Base-by-base conservation (phyloP, 2,329 filamentous ascomycete species). In the Fusarium papillatum region DNA sequence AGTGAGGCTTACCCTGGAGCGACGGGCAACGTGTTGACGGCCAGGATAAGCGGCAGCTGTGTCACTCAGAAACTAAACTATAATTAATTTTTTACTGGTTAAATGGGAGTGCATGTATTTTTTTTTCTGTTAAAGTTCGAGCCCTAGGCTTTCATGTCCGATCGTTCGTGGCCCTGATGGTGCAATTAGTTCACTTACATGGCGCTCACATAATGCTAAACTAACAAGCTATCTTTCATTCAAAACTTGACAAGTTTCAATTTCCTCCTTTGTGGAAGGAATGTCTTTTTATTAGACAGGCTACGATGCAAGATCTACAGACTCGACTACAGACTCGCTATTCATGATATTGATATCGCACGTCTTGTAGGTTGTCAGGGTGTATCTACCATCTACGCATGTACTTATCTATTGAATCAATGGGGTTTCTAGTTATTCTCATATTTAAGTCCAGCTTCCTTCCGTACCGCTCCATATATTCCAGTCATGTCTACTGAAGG, bases 391-490 rank as follows among this genome's bases (percentile, higher is more conserved):
- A 31, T 31, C 26, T 53, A 53, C 7, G 24, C 11, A 17, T 29
- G 24, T 7, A 26, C 7, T 29, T 29, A 3, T 19, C 48, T 53
- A 19, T 53, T 53, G 16, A 29, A 29, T 5, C 24, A 29, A 19
- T 19, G 19, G 9, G 1, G 29, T 53, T 53, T 26, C 17, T 53
- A 53, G 60, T 72, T 66, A n/a, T 94, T 95, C 80, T 95, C 93
- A 84, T 92, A 98, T 66, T 91, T 88, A 78, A 98, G 83, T 0
- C 95, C 95, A 34, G 90, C 90, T 81, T 95, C 93, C 84, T 93
- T 87, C 79, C 95, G 90, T 66, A 94, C 92, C 4, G 93, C 93
- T 0, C 95, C 95, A 85, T 98, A 98, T 43, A 98, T 93, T 14
- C 90, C 93, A 4, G 94, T 93, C 82, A 98, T 91, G 83, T 98